These are phyloP conservation scores for Kondoa malvinella DNA, from an alignment of 768 basidiomycete species.

Conservation along the genomic window DNA sequence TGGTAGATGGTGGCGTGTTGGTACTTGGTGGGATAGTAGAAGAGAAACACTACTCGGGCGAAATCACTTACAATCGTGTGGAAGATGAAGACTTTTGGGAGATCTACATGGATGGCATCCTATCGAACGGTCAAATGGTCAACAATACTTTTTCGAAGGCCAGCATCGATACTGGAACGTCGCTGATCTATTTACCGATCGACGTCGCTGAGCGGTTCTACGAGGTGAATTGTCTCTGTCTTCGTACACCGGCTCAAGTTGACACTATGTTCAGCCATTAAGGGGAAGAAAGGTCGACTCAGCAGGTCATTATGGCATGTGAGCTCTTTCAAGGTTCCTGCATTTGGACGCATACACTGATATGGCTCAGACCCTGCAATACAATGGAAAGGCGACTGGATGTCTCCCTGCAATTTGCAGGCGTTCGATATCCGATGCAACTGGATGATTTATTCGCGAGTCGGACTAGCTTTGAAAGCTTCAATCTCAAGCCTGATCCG, in stretches of 20 bases:
- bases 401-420: not conserved
- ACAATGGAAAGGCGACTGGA: not conserved
- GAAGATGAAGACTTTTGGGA: not conserved
- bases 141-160: not conserved
- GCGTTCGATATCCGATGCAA: not conserved
- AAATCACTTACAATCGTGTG: not conserved
- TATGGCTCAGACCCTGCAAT: not conserved
- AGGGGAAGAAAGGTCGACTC: not conserved
- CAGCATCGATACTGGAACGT: slow-evolving; percentile 32
- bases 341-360: no score
- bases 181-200: slow-evolving; percentile 31
- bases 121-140: not conserved
- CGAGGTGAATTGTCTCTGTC: no score
- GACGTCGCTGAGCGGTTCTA: slow-evolving; percentile 35
- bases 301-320: not conserved
- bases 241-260: no score
- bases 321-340: no score
- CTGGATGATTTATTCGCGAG: not conserved
- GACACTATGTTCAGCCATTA: not conserved
- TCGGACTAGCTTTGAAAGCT: slow-evolving; percentile 12
- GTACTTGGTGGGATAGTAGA: not conserved
- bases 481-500: not conserved
- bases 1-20: not conserved
- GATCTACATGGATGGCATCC: slow-evolving; percentile 3
- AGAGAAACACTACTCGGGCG: not conserved